Evolutionary conservation across 345 rosid genomes (phyloP).

Genomic region (Rhizophora apiculata): DNA sequence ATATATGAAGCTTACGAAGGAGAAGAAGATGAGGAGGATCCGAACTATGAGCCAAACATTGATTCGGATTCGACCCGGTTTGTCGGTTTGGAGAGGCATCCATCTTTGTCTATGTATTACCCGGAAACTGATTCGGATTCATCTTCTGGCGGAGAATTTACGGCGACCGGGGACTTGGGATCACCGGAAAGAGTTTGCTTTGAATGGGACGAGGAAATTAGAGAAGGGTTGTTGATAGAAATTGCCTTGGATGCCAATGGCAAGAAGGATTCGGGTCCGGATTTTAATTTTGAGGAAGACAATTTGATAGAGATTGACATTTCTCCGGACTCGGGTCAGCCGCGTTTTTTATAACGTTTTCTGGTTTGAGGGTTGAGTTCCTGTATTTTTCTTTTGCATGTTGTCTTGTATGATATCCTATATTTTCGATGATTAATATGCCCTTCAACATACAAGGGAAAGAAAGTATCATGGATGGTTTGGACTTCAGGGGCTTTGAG

Average conservation of each 20-base stretch:
- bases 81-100: constrained; percentile 25
- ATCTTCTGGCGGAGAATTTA: constrained; percentile 40
- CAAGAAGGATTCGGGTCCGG: constrained; percentile 23
- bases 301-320: constrained; percentile 69
- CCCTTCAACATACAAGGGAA: background rate
- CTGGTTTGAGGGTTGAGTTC: background rate
- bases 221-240: constrained; percentile 65
- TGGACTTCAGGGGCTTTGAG: too few relatives aligned
- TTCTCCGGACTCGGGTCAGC: constrained; percentile 25
- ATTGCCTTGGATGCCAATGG: constrained; percentile 39
- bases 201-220: constrained; percentile 55
- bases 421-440: constrained; percentile 16
- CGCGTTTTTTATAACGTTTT: background rate
- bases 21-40: constrained; percentile 39
- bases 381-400: background rate
- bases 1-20: constrained; percentile 67
- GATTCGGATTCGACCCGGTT: constrained; percentile 4
- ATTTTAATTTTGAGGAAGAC: constrained; percentile 57
- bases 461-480: background rate
- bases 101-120: constrained; percentile 53
- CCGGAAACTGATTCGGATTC: constrained; percentile 61
- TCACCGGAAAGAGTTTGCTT: constrained; percentile 35
- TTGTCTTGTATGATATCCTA: background rate
- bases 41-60: background rate
- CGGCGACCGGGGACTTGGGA: constrained; percentile 33